A percentile compares a stretch with the other conserved stretches of the same genome.
phyloP scores from a whole-genome alignment of 176 grass and related monocot genomes.

The Musa schizocarpa region DNA sequence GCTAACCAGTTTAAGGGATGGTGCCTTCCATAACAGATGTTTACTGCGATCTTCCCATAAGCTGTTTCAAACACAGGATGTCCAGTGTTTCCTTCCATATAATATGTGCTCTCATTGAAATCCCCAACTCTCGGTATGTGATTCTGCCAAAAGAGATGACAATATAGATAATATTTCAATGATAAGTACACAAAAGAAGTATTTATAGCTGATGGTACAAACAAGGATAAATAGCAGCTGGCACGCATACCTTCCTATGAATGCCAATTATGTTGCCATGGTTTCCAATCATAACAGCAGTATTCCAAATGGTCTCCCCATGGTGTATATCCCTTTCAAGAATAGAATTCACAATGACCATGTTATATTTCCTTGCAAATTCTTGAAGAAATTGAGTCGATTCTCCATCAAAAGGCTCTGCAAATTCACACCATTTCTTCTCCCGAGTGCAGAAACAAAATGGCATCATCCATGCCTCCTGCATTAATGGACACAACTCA shows the following conservation, averaged over 20 bases:
- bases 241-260: constrained; percentile 62
- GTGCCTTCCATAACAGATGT: constrained; percentile 97
- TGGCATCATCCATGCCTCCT: constrained; percentile 99
- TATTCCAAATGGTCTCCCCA: constrained; percentile 94
- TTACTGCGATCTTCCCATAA: constrained; percentile 78
- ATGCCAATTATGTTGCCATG: constrained; percentile 89
- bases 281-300: constrained; percentile 88
- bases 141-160: constrained; percentile 36
- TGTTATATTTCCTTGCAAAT: constrained; percentile 79
- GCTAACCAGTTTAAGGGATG: constrained; percentile 97
- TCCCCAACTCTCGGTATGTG: constrained; percentile 98
- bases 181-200: too few relatives aligned
- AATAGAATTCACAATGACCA: constrained; percentile 91
- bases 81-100: constrained; percentile 98
- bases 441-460: constrained; percentile 97
- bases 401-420: constrained; percentile 77
- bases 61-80: constrained; percentile 97
- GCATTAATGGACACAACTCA: constrained; percentile 20
- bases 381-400: constrained; percentile 84
- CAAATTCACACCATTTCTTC: constrained; percentile 98
- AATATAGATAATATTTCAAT: too few relatives aligned
- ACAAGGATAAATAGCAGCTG: constrained; percentile 1
- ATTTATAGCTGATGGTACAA: background rate
- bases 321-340: constrained; percentile 93
- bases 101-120: constrained; percentile 99